Conservation (phyloP, 306 rosid species). For the Myrica gale region DNA sequence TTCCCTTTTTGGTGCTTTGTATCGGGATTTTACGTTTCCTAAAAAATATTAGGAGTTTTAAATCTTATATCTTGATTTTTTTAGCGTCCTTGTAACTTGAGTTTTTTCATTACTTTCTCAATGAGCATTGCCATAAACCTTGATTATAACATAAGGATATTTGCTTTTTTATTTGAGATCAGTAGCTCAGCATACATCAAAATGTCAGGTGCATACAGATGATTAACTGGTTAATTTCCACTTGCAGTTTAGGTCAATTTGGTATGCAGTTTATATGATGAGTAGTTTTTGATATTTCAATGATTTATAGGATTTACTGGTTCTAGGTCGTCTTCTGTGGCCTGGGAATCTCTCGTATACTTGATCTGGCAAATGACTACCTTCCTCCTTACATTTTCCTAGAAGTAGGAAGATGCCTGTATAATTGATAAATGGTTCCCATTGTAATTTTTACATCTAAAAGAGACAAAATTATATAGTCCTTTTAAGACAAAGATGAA, state of each 20-base stretch:
- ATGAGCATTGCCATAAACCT: background rate
- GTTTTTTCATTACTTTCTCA: background rate
- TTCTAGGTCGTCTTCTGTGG: background rate
- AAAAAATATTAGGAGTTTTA: background rate
- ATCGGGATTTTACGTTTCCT: background rate
- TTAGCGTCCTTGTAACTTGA: background rate
- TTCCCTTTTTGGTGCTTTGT: background rate
- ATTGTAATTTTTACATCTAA: no score
- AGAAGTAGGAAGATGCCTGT: background rate
- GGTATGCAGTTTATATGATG: background rate
- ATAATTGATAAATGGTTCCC: background rate
- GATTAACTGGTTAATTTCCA: background rate
- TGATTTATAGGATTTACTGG: background rate
- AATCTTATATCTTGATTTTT: background rate
- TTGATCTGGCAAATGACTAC: no score
- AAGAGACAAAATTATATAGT: background rate
- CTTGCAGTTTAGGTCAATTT: background rate
- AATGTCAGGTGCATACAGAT: background rate
- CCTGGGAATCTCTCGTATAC: no score
- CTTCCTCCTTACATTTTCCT: no score
- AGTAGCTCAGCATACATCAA: background rate
- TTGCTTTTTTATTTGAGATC: no score
- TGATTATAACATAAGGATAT: background rate
- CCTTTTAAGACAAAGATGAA: background rate
- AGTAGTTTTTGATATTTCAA: background rate